Base-by-base conservation (phyloP, 176 grass and related monocot genomes). In the Panicum miliaceum region DNA sequence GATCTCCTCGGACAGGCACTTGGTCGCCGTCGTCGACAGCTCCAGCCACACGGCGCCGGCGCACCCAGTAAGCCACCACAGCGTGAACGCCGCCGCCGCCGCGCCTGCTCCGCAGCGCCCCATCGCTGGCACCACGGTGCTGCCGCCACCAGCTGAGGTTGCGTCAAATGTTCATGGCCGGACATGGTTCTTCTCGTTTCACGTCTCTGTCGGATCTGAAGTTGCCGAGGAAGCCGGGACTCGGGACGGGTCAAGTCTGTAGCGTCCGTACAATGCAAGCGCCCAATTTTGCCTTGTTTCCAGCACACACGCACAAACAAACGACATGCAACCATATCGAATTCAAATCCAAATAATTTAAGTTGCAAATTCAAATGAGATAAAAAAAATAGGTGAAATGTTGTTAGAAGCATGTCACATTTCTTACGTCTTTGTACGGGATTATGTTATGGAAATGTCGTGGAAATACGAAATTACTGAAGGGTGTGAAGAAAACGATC, bases 1-100 rank as follows among this genome's bases (percentile, higher is more conserved):
- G 85, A 94, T 94, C 73, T 92, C 81, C 84, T 94, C 87, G 8
- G 81, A 90, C 36, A 90, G 22, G 60, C 92, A 92, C 71, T 90
- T 92, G 8, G 67, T 45, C 22, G 53, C 77, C 26, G 75, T 80
- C 12, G 84, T 40, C 0, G 72, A 14, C 77, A 94, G 51, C 75
- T 94, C 81, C 11, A 92, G 40, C 92, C 90, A 94, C 61, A 92
- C 84, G 9, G 87, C 81, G 20, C 58, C 81, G 36, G 36, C 89
- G 29, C 56, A 12, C 68, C 71, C 20, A 0, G 63, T 19, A 6
- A 81, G 67, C 16, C 85, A 73, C 64, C 61, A 82, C 64, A 73
- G 50, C 40, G 71, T 37, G 72, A 47, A 26, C 57, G n/a, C 35
- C n/a, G 54, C 59, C 5, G 20, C 37, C 2, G 12, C 75, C 26